Conservation (phyloP, 306 rosid genomes). For the Malus fusca region DNA sequence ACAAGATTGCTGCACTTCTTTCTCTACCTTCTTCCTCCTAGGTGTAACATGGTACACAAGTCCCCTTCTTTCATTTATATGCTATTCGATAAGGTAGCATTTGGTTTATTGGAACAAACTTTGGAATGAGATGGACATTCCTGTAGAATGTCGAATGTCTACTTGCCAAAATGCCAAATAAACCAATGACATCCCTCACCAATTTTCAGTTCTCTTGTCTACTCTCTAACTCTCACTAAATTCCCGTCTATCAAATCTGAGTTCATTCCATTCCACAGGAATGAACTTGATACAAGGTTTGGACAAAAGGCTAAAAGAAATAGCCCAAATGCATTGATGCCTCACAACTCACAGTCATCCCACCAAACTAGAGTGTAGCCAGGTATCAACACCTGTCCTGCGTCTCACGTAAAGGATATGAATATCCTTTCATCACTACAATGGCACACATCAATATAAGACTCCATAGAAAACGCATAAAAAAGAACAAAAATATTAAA, state of each 20-base stretch:
- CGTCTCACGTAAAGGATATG: background rate
- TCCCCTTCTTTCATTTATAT: background rate
- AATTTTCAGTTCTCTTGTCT: background rate
- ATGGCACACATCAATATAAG: background rate
- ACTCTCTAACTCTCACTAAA: background rate
- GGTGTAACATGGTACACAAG: background rate
- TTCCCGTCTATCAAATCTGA: background rate
- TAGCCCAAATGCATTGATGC: background rate
- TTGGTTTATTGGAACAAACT: background rate
- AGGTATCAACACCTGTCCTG: background rate
- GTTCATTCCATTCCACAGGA: background rate
- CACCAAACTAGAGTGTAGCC: background rate
- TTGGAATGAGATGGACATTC: background rate
- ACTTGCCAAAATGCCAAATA: background rate
- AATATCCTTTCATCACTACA: background rate
- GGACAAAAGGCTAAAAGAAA: background rate
- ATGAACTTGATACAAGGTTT: background rate
- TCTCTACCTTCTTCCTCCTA: background rate
- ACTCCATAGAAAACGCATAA: background rate
- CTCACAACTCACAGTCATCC: background rate
- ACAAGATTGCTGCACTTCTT: background rate
- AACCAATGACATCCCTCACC: background rate
- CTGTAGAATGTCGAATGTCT: background rate
- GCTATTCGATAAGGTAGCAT: background rate
- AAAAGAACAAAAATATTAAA: background rate